Evolutionary conservation across 1,139 yeast species (phyloP), one percentile per base, ranked within the genome.

Genomic region (Spathaspora sp.): DNA sequence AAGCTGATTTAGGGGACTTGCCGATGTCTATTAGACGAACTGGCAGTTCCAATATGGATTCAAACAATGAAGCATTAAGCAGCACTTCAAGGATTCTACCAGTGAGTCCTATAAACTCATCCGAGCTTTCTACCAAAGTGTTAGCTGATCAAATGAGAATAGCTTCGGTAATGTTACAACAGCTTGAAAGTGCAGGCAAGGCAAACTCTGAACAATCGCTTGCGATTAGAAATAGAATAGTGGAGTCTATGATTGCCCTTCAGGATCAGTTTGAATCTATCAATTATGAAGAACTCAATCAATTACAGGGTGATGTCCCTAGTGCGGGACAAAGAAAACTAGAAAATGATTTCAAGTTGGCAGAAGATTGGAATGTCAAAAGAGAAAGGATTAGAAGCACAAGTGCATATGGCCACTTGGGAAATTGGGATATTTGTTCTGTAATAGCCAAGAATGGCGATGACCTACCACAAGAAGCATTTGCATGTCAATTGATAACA

Each of bases 401-500:
- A 4, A 88, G 96, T 47, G 80, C 82, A 6, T 90, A 74, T 60
- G 99, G 99, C 0, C 95, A 90, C 60, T 64, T 86, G 25, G 86
- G 84, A 29, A 88, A 89, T 61, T 93, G 99, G 99, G 98, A 93
- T 50, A 65, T 93, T 36, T 89, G 93, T 55, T 90, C 97, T 0
- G 97, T 91, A 3, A 93, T 93, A 60, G 97, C 93, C 7, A 93
- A 93, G 60, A 91, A 96, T 43, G 99, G 99, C 26, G 93, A 88
- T 58, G 99, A 93, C 64, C 66, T 93, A 44, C 88, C 97, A 17
- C 99, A 93, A 62, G 99, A 93, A 61, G 97, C 99, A 0, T 90
- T 93, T 72, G 99, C 99, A 0, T 90, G 97, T 55, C 99, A 93
- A 61, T 65, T 93, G 34, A 91, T 93, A 42, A 84, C 87, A 47